Base-by-base conservation (phyloP, 83 land plant species). In the Isoetes engelmannii region DNA sequence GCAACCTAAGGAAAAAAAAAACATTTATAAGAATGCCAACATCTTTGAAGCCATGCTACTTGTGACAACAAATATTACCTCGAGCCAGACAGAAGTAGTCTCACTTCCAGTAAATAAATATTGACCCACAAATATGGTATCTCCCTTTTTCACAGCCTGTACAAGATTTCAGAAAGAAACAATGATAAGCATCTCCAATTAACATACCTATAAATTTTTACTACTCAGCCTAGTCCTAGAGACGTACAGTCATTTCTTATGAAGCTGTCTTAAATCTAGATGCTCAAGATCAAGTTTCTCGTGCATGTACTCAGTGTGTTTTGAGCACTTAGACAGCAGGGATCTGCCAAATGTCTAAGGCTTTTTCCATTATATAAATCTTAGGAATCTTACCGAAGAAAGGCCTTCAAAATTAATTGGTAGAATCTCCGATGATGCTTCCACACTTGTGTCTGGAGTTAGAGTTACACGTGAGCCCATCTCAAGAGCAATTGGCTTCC, bases 41-140 rank as follows among this genome's bases (percentile, higher is more conserved):
- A 57, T 7, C 59, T 57, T 57, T 7, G 28, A 7, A 20, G 0
- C 59, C 19, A 47, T 42, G 65, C 65, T 17, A 62, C 65, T 62
- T 45, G 65, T 21, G 65, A 45, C 65, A 62, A 59, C 5, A 45
- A 9, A 19, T 21, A 8, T 18, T 7, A 86, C 90, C 90, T 86
- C 97, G 71, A 92, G 71, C 97, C 97, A 92, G 17, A 85, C 97
- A 64, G 97, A 92, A 72, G 97, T 86, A 13, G 97, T 85, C 77
- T 92, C 97, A 76, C 95, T 92, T 62, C 97, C 97, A 44, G 97
- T 89, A 65, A 92, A 92, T 28, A 92, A 67, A 72, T 92, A 92
- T 57, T 92, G 91, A 55, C 95, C 97, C 57, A 92, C 69, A 67
- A 92, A 92, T 62, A 92, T 92, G 45, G 97, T 89, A 63, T 87